A percentile compares a stretch with the other conserved stretches of the same genome.
phyloP scores from a whole-genome alignment of 2,329 filamentous ascomycete species.

The Nigrospora oryzae region DNA sequence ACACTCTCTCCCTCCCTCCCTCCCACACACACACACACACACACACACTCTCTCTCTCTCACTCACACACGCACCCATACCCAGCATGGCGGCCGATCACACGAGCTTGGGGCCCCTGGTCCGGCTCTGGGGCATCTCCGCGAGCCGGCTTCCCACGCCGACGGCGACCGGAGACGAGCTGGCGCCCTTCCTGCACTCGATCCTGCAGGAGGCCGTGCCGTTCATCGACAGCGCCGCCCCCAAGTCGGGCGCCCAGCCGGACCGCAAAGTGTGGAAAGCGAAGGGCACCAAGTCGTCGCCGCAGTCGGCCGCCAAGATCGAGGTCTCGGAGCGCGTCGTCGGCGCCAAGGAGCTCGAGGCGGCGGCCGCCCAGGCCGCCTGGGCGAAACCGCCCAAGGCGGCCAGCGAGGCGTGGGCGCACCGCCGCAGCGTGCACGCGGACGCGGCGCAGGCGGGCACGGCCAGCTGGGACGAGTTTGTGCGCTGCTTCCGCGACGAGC shows the following conservation, averaged over 20 bases:
- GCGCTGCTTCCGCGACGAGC: constrained; percentile 46
- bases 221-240: constrained; percentile 50
- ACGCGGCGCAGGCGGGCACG: constrained; percentile 39
- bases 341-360: constrained; percentile 31
- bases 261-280: constrained; percentile 39
- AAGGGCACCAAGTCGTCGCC: constrained; percentile 40
- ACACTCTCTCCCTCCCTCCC: no score
- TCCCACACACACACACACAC: not conserved
- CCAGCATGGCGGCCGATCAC: constrained; percentile 9
- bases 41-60: no score
- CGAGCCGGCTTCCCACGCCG: constrained; percentile 35
- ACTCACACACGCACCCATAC: not conserved
- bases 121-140: constrained; percentile 43
- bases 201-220: constrained; percentile 49
- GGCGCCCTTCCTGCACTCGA: constrained; percentile 37
- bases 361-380: constrained; percentile 7
- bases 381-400: not conserved
- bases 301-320: constrained; percentile 37
- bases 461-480: constrained; percentile 59
- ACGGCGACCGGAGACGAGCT: constrained; percentile 32
- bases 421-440: constrained; percentile 52
- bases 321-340: constrained; percentile 44
- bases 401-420: constrained; percentile 52
- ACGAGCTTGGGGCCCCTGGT: constrained; percentile 36
- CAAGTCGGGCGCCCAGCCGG: constrained; percentile 13